Evolutionary conservation across 176 grass and related monocot genomes (phyloP), one percentile per base, ranked within the genome.

Genomic region (Oryza officinalis): DNA sequence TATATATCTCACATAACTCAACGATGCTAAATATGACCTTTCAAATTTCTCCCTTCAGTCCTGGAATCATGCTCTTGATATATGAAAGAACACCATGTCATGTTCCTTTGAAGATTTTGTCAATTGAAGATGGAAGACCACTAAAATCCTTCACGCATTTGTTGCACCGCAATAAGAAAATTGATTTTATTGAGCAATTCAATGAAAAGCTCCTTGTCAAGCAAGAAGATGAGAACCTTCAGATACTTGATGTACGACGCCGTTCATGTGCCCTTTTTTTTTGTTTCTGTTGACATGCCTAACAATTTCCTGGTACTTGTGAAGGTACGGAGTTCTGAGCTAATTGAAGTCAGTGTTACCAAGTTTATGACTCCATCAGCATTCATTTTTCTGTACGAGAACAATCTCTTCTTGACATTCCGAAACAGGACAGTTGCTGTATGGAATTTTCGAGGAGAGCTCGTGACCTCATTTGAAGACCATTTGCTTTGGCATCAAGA

Each of bases 101-200:
- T 87, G 96, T 99, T 83, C 96, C 96, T 71, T 78, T 99, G 77
- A 92, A 90, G 83, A 99, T 99, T 94, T 85, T 99, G 68, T 99
- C 96, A 4, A 99, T 99, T 68, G 96, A 99, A 89, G 93, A 99
- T 78, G 96, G 96, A 63, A 94, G 84, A 25, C 85, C 86, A 76
- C 74, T 99, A 74, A 99, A 99, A 88, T 93, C 71, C 7, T 96
- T 99, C 84, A 90, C 85, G 49, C 93, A 99, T 78, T 88, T 99
- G 25, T 92, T 99, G 86, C 96, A 96, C 47, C 91, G 89, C 13
- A 90, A 85, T 71, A 99, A 99, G 81, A 99, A 99, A 91, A 87
- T 96, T 76, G 96, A 99, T 89, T 99, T 99, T 82, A 96, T 99
- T 3, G 96, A 99, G 91, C 96, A 94, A 59, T 99, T 99, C 81